Percentiles rank a stretch among this genome's conserved stretches.
These are phyloP conservation scores for Curvularia lunata DNA, from an alignment of 2,329 filamentous ascomycete genomes.

Conservation along the genomic window DNA sequence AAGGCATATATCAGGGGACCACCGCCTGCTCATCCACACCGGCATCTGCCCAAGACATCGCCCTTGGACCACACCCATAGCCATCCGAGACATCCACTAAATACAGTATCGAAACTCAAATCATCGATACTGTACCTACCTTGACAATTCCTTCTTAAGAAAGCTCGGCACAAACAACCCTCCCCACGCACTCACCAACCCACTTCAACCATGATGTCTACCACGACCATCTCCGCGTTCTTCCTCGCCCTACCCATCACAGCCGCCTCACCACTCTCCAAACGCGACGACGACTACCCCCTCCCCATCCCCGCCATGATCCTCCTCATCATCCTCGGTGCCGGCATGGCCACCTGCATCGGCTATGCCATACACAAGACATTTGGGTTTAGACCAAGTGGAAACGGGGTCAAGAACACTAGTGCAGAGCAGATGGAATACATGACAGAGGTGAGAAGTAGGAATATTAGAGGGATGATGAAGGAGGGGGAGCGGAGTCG, in stretches of 20 bases:
- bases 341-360: slow-evolving; percentile 22
- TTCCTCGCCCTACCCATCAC: background rate
- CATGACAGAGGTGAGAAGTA: slow-evolving; percentile 29
- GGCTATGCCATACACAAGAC: slow-evolving; percentile 28
- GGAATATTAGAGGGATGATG: slow-evolving; percentile 25
- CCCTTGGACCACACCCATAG: background rate
- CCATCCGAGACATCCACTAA: background rate
- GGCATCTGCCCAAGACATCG: background rate
- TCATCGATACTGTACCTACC: too few species aligned
- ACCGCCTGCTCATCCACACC: background rate
- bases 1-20: too few species aligned
- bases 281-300: slow-evolving; percentile 23
- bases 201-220: too few species aligned
- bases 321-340: slow-evolving; percentile 28
- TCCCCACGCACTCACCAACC: background rate
- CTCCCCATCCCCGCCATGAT: slow-evolving; percentile 28
- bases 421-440: slow-evolving; percentile 27
- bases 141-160: too few species aligned
- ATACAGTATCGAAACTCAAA: background rate
- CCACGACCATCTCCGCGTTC: background rate
- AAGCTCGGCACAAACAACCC: too few species aligned
- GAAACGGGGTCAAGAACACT: slow-evolving; percentile 18
- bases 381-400: slow-evolving; percentile 21
- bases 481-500: slow-evolving; percentile 14
- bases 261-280: slow-evolving; percentile 12